These are phyloP conservation scores for Uronychia setigera DNA, from an alignment of 73 alveolate genomes.

Conservation along the genomic window DNA sequence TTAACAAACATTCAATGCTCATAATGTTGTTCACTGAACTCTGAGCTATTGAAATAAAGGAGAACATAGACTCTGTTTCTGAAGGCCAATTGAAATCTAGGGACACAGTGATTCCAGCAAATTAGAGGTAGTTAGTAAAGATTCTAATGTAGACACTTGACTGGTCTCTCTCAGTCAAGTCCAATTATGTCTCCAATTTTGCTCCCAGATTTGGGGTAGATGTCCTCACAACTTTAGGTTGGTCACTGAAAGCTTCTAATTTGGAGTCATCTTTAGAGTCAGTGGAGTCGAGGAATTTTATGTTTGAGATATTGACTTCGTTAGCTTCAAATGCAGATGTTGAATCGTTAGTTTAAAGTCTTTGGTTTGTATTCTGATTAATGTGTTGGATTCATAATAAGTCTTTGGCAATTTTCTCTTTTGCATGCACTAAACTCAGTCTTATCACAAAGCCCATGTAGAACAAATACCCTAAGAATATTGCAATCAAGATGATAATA, in stretches of 20 bases:
- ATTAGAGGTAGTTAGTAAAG: conserved; percentile 52
- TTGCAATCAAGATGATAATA: background rate
- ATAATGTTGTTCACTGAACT: conserved; percentile 7
- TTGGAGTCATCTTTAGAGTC: background rate
- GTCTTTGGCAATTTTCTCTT: background rate
- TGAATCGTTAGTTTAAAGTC: background rate
- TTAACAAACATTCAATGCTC: conserved; percentile 60
- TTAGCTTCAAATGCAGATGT: background rate
- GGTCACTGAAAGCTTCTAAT: background rate
- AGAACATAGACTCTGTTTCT: conserved; percentile 8
- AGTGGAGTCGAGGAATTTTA: background rate
- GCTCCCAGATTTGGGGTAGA: background rate
- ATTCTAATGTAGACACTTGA: conserved; percentile 47
- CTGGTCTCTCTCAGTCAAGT: background rate
- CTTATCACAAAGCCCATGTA: background rate
- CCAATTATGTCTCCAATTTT: too few species aligned
- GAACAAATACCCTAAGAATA: background rate
- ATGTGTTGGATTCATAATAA: background rate
- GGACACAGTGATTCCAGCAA: conserved; percentile 20
- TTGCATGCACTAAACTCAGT: background rate
- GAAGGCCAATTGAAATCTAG: conserved; percentile 46
- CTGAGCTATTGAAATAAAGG: background rate
- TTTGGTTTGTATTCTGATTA: background rate
- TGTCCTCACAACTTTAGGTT: background rate
- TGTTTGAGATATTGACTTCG: background rate